A percentile compares a stretch with the other conserved stretches of the same genome.
Conservation (phyloP, 805 yeast species). For the Ogataea zsoltii region DNA sequence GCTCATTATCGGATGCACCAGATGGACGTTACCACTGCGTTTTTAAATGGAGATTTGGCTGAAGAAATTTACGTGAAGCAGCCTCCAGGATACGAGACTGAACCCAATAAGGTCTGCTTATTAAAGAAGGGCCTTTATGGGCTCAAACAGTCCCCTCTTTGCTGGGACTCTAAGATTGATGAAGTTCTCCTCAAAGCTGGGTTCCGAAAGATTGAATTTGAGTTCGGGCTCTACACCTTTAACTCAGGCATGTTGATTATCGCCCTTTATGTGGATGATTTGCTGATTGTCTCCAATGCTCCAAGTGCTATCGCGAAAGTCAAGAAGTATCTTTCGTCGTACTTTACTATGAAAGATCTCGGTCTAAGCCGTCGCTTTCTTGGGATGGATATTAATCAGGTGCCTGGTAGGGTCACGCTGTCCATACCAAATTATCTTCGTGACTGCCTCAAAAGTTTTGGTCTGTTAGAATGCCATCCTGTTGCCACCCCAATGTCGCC, state of each 20-base stretch:
- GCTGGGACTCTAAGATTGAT: conserved; percentile 5
- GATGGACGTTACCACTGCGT: background rate
- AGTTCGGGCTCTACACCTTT: conserved; percentile 2
- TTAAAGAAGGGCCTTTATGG: conserved; percentile 1
- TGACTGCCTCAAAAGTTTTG: background rate
- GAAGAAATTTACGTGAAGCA: background rate
- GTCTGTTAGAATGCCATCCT: background rate
- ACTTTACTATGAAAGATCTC: conserved; percentile 8
- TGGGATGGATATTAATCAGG: conserved; percentile 7
- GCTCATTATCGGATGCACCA: background rate
- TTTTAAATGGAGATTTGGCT: background rate
- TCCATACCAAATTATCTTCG: background rate
- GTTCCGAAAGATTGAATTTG: conserved; percentile 1
- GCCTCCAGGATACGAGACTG: background rate
- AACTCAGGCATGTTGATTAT: background rate
- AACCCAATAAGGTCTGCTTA: background rate
- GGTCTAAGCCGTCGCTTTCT: conserved; percentile 6
- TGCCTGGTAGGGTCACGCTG: conserved; percentile 2
- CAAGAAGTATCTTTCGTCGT: background rate
- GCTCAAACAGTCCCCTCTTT: conserved; percentile 3
- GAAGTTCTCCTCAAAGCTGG: conserved; percentile 2
- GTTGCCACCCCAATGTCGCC: conserved; percentile 2
- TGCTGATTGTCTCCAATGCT: background rate
- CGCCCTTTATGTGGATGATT: too few species aligned
- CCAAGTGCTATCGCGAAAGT: background rate